Base-by-base conservation (phyloP, 371 early-diverging fungal species). In the Mucor indicus region DNA sequence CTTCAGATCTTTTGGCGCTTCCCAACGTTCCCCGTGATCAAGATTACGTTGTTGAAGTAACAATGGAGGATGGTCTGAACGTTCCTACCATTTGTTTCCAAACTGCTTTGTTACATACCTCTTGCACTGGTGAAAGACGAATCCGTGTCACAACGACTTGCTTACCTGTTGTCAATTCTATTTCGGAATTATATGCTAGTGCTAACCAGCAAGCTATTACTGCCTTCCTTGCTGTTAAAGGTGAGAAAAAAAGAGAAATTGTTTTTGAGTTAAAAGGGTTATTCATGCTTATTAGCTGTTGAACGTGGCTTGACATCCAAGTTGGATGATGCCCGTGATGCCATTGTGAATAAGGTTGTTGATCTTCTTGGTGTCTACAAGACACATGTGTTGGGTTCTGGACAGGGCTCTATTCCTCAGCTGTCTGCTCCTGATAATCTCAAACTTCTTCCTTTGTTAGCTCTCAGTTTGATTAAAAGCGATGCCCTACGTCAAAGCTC, bases 1-100 rank as follows among this genome's bases (percentile, higher is more conserved):
- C 92, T n/a, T 86, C 92, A 21, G 98, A 99, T 63, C 71, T 99
- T 15, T 63, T 98, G 24, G 85, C 95, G 1, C 76, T 98, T 55
- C 93, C 98, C 38, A 95, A 91, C 46, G 99, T 95, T 7, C 90
- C 86, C 50, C 93, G 99, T 37, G 87, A 94, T 60, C 96, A 98
- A 69, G 80, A 86, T 19, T 96, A 98, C 60, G 88, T 87, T 4
- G 87, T 98, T 22, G 96, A 98, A 53, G 63, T 95, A 33, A 76
- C 81, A 38, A 81, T 96, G 46, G 92, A 92, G 22, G 95, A 96
- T 41, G 86, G 83, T 30, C 60, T 98, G 33, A 83, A 83, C 27
- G 73, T 81, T 4, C 79, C 87, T 0, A 82, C 87, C 6, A 88
- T 91, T 8, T 95, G 91, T 67, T 89, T 99, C 81, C 99, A 99